These are phyloP conservation scores for Leccinum sublutescens DNA, from an alignment of 768 basidiomycete species.

Conservation along the genomic window DNA sequence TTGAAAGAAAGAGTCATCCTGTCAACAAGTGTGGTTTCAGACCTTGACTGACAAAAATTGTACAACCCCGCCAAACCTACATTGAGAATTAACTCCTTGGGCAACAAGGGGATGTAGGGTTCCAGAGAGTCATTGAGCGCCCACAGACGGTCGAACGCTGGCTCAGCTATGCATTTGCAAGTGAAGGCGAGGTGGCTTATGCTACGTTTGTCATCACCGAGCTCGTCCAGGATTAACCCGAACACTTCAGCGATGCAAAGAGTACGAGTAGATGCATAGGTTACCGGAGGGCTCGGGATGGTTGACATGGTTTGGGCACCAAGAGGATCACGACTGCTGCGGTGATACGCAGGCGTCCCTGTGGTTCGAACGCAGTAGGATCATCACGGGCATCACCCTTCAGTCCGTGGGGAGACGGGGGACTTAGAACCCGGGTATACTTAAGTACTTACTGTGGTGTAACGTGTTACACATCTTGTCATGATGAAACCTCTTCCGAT, in stretches of 20 bases:
- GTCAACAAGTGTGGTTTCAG: slow-evolving; percentile 7
- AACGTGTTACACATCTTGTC: no score
- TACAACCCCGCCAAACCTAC: slow-evolving; percentile 10
- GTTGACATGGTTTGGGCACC: slow-evolving; percentile 8
- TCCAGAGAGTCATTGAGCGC: slow-evolving; percentile 24
- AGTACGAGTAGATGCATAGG: slow-evolving; percentile 2
- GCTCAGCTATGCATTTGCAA: slow-evolving; percentile 21
- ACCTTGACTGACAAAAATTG: background rate
- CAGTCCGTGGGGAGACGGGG: background rate
- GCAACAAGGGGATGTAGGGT: slow-evolving; percentile 23
- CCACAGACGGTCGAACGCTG: slow-evolving; percentile 26
- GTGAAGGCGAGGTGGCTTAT: slow-evolving; percentile 19
- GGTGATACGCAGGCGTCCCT: background rate
- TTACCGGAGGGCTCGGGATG: background rate
- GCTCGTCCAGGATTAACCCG: slow-evolving; percentile 23
- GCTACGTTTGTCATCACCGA: slow-evolving; percentile 16
- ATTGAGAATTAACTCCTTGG: slow-evolving; percentile 19
- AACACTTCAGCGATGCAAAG: slow-evolving; percentile 22
- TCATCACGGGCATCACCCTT: background rate
- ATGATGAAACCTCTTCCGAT: no score
- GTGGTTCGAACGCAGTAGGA: background rate
- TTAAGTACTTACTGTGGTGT: no score
- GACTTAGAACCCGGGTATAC: background rate
- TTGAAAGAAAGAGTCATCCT: slow-evolving; percentile 22
- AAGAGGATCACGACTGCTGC: background rate